A percentile compares a stretch with the other conserved stretches of the same genome.
Evolutionary conservation across 768 basidiomycete genomes (phyloP).

Genomic region (Phylloporus rhodoxanthus): DNA sequence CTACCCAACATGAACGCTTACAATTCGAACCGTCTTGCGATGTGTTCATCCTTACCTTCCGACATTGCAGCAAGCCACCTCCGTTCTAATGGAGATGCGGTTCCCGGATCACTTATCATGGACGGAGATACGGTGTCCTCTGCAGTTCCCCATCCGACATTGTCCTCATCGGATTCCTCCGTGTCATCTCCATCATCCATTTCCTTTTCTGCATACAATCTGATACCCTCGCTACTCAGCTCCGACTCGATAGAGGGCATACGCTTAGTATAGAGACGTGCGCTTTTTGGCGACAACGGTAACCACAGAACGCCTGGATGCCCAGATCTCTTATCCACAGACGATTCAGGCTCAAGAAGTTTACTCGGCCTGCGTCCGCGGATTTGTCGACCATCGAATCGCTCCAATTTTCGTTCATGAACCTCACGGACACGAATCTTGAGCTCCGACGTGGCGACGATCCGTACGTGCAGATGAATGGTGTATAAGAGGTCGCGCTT

Average conservation of each 20-base stretch:
- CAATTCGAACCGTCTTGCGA: conserved; percentile 74
- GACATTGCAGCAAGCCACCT: conserved; percentile 91
- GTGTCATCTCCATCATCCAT: conserved; percentile 27
- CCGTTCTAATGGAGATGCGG: conserved; percentile 72
- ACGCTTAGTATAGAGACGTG: conserved; percentile 41
- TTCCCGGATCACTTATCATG: conserved; percentile 77
- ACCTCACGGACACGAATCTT: conserved; percentile 61
- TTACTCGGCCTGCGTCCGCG: conserved; percentile 21
- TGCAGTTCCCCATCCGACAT: conserved; percentile 44
- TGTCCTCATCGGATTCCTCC: conserved; percentile 43
- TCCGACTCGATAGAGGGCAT: conserved; percentile 44
- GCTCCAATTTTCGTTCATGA: conserved; percentile 35
- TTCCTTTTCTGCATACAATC: conserved; percentile 28
- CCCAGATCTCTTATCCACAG: conserved; percentile 11
- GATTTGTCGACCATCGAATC: conserved; percentile 7
- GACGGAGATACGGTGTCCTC: conserved; percentile 48
- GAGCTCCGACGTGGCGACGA: conserved; percentile 71
- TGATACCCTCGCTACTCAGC: conserved; percentile 35
- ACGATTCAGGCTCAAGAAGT: conserved; percentile 16
- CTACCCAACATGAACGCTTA: conserved; percentile 33
- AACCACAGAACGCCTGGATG: conserved; percentile 39
- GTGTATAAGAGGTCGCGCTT: conserved; percentile 81
- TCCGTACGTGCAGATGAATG: conserved; percentile 77
- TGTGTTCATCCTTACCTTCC: conserved; percentile 64
- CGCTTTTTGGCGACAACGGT: conserved; percentile 50